A percentile compares a stretch with the other conserved stretches of the same genome.
Conservation (phyloP, 345 rosid genomes). For the Populus ilicifolia region DNA sequence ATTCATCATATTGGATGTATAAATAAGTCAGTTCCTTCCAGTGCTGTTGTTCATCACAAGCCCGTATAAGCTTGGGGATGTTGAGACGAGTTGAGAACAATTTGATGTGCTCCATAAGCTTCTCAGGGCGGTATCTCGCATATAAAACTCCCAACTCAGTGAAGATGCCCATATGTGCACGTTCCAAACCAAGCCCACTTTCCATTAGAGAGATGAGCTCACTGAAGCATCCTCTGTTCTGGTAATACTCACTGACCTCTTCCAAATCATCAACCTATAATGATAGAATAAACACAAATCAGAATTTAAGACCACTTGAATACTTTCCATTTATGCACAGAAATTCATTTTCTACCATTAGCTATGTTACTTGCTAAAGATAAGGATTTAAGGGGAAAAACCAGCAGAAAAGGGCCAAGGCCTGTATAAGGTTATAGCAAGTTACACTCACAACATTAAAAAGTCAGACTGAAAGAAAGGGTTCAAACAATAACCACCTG, state of each 20-base stretch:
- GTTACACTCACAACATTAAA: not conserved
- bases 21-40: conserved; percentile 90
- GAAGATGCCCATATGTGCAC: conserved; percentile 97
- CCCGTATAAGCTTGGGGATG: conserved; percentile 91
- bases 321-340: not conserved
- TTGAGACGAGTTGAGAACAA: conserved; percentile 93
- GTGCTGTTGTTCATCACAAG: conserved; percentile 97
- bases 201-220: conserved; percentile 94
- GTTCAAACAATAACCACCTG: conserved; percentile 45
- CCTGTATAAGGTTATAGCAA: not conserved
- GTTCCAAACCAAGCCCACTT: conserved; percentile 92
- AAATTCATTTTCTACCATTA: not conserved
- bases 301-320: not conserved
- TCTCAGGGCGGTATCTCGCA: conserved; percentile 90
- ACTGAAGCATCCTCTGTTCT: conserved; percentile 91
- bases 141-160: conserved; percentile 94
- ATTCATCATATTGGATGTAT: conserved; percentile 84
- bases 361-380: not conserved
- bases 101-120: conserved; percentile 97
- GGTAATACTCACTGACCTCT: conserved; percentile 92
- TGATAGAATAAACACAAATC: not conserved
- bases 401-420: not conserved
- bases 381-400: not conserved
- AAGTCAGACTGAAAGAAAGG: not conserved
- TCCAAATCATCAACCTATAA: conserved; percentile 88